Percentiles rank a stretch among this genome's conserved stretches.
These are phyloP conservation scores for Alternaria postmessia DNA, from an alignment of 2,329 filamentous ascomycete species.

Conservation along the genomic window DNA sequence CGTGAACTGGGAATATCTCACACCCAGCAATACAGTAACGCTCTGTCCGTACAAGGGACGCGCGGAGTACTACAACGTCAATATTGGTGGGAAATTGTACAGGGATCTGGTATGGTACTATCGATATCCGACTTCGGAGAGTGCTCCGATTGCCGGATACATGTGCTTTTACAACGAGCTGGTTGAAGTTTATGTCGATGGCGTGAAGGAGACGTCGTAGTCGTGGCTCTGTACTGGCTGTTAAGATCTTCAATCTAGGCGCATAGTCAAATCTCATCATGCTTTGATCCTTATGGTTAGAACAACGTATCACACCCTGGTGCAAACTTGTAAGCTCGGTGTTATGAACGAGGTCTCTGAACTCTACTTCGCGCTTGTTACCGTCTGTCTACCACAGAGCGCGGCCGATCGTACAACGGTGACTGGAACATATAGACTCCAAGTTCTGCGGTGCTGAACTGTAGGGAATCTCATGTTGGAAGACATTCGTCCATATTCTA, in stretches of 20 bases:
- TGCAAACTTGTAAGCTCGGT: background rate
- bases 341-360: background rate
- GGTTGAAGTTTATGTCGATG: conserved; percentile 69
- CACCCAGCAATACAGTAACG: conserved; percentile 62
- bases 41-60: conserved; percentile 73
- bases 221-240: background rate
- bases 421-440: background rate
- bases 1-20: conserved; percentile 58
- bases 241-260: background rate
- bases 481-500: background rate
- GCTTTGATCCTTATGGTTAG: background rate
- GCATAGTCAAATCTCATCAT: background rate
- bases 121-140: conserved; percentile 64
- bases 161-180: conserved; percentile 75
- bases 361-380: background rate
- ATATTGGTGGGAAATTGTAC: conserved; percentile 55
- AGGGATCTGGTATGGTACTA: conserved; percentile 71
- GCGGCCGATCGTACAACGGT: background rate
- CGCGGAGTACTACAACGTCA: conserved; percentile 68
- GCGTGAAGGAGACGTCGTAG: conserved; percentile 49
- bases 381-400: background rate
- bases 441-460: background rate
- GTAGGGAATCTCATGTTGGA: background rate
- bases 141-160: conserved; percentile 62
- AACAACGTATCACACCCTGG: background rate